phyloP scores from a whole-genome alignment of 1,139 yeast genomes.

The Pichia sp. region DNA sequence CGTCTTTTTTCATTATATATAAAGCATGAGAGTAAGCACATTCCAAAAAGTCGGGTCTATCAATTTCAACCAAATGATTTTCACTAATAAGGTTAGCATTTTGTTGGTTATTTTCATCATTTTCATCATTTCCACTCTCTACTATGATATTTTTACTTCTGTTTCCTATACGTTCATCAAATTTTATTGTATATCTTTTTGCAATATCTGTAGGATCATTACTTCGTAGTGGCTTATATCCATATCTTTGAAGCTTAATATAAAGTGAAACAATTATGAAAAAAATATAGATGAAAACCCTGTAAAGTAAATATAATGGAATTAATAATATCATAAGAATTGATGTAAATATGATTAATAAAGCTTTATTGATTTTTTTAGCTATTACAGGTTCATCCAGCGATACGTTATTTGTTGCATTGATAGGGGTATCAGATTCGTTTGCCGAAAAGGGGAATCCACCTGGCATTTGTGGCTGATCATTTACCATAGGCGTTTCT shows the following conservation, averaged over 20 bases:
- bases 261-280: constrained; percentile 22
- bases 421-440: background rate
- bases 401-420: background rate
- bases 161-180: constrained; percentile 28
- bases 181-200: constrained; percentile 25
- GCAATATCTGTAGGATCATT: constrained; percentile 29
- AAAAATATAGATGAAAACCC: constrained; percentile 16
- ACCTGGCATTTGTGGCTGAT: constrained; percentile 12
- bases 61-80: constrained; percentile 18
- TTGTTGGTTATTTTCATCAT: background rate
- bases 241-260: constrained; percentile 16
- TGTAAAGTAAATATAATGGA: constrained; percentile 23
- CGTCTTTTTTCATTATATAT: constrained; percentile 57
- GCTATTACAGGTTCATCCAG: background rate
- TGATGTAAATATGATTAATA: background rate
- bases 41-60: constrained; percentile 43
- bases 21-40: constrained; percentile 78
- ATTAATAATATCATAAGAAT: constrained; percentile 3
- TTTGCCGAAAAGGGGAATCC: constrained; percentile 1
- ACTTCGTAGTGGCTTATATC: constrained; percentile 18
- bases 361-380: background rate
- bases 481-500: constrained; percentile 5
- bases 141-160: constrained; percentile 5
- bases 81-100: constrained; percentile 4
- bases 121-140: background rate